Evolutionary conservation across 73 alveolate species (phyloP), one percentile per base, ranked within the genome.

Genomic region (Stentor roeselii): DNA sequence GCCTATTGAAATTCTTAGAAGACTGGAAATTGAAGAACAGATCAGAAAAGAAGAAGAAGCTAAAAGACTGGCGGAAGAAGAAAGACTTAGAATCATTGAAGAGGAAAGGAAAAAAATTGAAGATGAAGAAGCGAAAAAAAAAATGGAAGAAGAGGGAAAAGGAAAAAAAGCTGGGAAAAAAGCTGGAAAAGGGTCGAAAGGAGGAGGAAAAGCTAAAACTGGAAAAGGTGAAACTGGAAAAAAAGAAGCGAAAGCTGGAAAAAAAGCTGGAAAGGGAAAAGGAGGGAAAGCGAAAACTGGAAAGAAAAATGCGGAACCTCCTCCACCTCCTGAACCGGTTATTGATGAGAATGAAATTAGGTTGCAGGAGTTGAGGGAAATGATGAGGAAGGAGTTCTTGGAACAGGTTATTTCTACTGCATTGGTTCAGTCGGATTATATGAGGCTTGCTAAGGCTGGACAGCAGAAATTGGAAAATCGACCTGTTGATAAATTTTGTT

Each of bases 401-500:
- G 37, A 27, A 27, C 80, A 36, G 34, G 14, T 67, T 0, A 1
- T 67, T 0, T 27, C 37, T 67, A 67, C 41, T 14, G 91, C 94
- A 1, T 78, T 78, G 14, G 60, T 76, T 83, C 84, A 86, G 50
- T 91, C 86, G 30, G 94, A 89, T 31, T 89, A 89, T 3, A 30
- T 89, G 11, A 31, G 59, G 27, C 76, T 86, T 31, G 94, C 91
- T 3, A 84, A 88, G 60, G 91, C 88, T 11, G 85, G 84, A 42
- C 83, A 89, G 74, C 4, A 61, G 74, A 78, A 84, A 15, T 89
- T 78, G 67, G 87, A 89, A 58, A 78, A 82, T 2, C 83, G 94
- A 40, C 91, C 91, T 0, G 91, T 86, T 1, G 85, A 78, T 1
- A 89, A 89, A 76, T 85, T 78, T 82, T 84, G 84, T n/a, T 89